phyloP scores from a whole-genome alignment of 352 stramenopile species.

The Peronosclerospora sorghi region DNA sequence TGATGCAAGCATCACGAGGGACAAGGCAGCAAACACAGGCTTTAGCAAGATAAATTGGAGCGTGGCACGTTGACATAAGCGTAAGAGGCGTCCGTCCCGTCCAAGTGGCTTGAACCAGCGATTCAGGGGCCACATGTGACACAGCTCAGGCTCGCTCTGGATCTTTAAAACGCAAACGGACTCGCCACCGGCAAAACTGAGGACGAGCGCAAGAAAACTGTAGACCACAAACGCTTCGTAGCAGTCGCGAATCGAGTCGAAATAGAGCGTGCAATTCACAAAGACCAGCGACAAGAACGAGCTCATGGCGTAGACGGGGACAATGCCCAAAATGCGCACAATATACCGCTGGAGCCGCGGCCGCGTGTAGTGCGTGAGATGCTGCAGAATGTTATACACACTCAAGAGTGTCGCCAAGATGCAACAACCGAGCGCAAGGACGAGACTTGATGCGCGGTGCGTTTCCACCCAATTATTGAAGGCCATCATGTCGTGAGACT shows the following conservation, averaged over 20 bases:
- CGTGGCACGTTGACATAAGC: constrained; percentile 83
- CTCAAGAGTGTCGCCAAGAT: constrained; percentile 46
- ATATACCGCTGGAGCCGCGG: constrained; percentile 83
- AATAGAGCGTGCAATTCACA: constrained; percentile 69
- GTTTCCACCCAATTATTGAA: constrained; percentile 68
- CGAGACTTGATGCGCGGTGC: constrained; percentile 34
- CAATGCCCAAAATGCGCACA: constrained; percentile 79
- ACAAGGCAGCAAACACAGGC: constrained; percentile 78
- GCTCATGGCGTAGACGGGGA: constrained; percentile 80
- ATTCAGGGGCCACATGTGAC: constrained; percentile 69
- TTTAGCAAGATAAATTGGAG: constrained; percentile 90
- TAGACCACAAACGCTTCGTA: constrained; percentile 92
- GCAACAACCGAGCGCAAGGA: constrained; percentile 52
- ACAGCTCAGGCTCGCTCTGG: constrained; percentile 70
- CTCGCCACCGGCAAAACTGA: constrained; percentile 83
- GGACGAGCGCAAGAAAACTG: constrained; percentile 84
- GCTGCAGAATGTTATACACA: constrained; percentile 80
- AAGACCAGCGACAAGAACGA: constrained; percentile 76
- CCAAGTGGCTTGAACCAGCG: constrained; percentile 67
- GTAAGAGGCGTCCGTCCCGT: constrained; percentile 70
- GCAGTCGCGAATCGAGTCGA: constrained; percentile 83
- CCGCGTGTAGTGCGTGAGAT: constrained; percentile 75
- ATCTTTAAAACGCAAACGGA: constrained; percentile 84
- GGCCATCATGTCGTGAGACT: constrained; percentile 40
- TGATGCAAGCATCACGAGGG: constrained; percentile 68